These are phyloP conservation scores for Microcera coccophila DNA, from an alignment of 2,329 filamentous ascomycete species.

Conservation along the genomic window DNA sequence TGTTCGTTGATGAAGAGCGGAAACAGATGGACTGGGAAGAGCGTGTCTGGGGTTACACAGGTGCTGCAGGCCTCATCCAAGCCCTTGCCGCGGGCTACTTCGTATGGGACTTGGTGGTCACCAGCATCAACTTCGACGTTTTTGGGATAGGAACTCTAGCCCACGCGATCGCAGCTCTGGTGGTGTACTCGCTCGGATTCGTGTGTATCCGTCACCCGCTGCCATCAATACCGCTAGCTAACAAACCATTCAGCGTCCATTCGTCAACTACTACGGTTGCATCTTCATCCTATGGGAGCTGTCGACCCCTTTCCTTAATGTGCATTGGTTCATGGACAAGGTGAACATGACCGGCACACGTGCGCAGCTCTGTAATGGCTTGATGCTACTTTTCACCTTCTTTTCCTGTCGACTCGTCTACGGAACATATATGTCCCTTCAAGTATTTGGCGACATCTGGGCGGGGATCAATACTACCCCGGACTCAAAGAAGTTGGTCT, in stretches of 20 bases:
- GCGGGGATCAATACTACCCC: conserved; percentile 41
- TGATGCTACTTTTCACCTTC: conserved; percentile 68
- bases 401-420: conserved; percentile 74
- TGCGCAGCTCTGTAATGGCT: conserved; percentile 73
- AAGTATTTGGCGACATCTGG: conserved; percentile 69
- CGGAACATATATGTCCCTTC: conserved; percentile 67
- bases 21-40: conserved; percentile 61
- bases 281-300: conserved; percentile 86
- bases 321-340: conserved; percentile 93
- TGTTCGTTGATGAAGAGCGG: conserved; percentile 65
- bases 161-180: conserved; percentile 69
- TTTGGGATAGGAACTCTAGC: conserved; percentile 75
- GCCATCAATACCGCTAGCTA: background rate
- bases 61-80: conserved; percentile 67
- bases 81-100: conserved; percentile 78
- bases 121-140: conserved; percentile 61
- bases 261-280: conserved; percentile 77
- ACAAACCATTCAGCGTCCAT: conserved; percentile 59
- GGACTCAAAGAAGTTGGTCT: conserved; percentile 24
- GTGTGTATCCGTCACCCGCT: conserved; percentile 49
- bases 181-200: conserved; percentile 74
- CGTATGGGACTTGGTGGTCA: conserved; percentile 74
- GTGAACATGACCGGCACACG: conserved; percentile 71
- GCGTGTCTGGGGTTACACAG: conserved; percentile 74
- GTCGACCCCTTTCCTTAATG: conserved; percentile 78